Conservation (phyloP, 441 rosid genomes). For the Erodium trifolium region DNA sequence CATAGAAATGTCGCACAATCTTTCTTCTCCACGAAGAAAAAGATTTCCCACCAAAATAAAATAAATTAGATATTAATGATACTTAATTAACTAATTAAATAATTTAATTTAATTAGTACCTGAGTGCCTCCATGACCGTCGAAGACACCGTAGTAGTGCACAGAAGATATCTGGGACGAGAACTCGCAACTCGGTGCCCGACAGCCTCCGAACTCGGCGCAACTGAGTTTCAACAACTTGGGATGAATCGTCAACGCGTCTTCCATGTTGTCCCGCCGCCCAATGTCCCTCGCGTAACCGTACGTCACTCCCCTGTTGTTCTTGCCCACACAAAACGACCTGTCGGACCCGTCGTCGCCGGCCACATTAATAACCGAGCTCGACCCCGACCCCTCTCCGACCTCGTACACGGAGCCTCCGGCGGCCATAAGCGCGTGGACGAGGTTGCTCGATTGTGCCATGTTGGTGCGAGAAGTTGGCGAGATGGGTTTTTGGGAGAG, state of each 20-base stretch:
- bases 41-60: too few species aligned
- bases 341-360: background rate
- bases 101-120: background rate
- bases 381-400: background rate
- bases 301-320: slow-evolving; percentile 1
- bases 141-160: slow-evolving; percentile 2
- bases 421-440: background rate
- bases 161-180: background rate
- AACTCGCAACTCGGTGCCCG: background rate
- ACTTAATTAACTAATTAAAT: too few species aligned
- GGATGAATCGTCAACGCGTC: background rate
- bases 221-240: background rate
- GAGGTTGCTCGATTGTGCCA: background rate
- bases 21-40: background rate
- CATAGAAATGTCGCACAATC: too few species aligned
- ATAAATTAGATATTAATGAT: too few species aligned
- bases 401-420: background rate
- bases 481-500: background rate
- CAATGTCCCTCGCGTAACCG: background rate
- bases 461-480: background rate
- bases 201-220: background rate
- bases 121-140: slow-evolving; percentile 7
- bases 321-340: background rate
- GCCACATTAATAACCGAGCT: background rate
- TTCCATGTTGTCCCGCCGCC: background rate